Conservation (phyloP, 2,329 filamentous ascomycete species). For the Colletotrichum chlorophyti region DNA sequence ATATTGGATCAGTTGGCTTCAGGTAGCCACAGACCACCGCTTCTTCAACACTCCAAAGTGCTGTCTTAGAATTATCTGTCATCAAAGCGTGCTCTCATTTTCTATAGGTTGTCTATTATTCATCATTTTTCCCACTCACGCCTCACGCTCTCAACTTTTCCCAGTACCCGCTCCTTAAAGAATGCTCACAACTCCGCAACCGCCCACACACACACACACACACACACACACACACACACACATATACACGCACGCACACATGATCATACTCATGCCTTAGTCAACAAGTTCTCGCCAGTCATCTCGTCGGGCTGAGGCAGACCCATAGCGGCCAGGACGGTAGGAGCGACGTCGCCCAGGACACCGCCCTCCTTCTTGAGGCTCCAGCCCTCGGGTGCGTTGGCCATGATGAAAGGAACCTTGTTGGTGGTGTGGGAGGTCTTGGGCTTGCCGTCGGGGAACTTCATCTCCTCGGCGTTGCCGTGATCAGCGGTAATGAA, state of each 20-base stretch:
- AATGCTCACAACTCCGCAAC: constrained; percentile 14
- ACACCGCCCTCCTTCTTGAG: constrained; percentile 80
- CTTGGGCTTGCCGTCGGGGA: constrained; percentile 93
- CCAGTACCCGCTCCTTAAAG: constrained; percentile 17
- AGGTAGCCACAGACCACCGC: no score
- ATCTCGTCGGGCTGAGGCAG: constrained; percentile 90
- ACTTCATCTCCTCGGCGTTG: constrained; percentile 99
- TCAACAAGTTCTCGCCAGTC: constrained; percentile 83
- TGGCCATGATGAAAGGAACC: constrained; percentile 98
- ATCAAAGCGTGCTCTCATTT: constrained; percentile 28
- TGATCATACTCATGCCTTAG: constrained; percentile 58
- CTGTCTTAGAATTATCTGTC: background rate
- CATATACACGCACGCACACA: background rate
- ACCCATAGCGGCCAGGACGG: constrained; percentile 88
- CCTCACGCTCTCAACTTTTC: constrained; percentile 25
- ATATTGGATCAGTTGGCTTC: background rate
- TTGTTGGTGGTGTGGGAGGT: constrained; percentile 98
- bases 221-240: background rate
- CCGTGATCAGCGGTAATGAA: constrained; percentile 98
- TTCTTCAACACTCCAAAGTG: background rate
- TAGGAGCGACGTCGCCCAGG: constrained; percentile 97
- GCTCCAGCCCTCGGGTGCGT: constrained; percentile 88
- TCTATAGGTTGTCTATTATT: constrained; percentile 26
- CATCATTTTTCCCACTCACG: constrained; percentile 19
- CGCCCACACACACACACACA: background rate